Evolutionary conservation across 1,284 basidiomycete genomes (phyloP).

Genomic region (Rhodotorula sp.): DNA sequence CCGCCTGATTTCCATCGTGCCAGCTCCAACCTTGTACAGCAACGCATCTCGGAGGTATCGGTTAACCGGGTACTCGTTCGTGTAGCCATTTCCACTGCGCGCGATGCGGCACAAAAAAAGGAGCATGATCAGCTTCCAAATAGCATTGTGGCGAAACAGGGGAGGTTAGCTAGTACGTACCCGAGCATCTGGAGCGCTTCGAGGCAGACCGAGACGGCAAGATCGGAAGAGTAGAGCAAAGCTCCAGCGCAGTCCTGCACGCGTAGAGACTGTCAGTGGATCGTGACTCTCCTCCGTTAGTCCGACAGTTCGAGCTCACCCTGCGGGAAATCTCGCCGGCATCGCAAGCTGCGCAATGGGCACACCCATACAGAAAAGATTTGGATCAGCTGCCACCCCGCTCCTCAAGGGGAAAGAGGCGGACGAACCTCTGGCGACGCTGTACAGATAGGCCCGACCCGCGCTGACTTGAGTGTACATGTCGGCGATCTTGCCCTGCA

Average conservation of each 20-base stretch:
- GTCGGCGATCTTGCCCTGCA: constrained; percentile 80
- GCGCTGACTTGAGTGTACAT: constrained; percentile 95
- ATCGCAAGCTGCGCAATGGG: constrained; percentile 63
- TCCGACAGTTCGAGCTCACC: constrained; percentile 54
- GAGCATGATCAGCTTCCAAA: neutral
- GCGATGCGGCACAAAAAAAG: neutral
- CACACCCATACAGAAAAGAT: no score
- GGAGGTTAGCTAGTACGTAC: constrained; percentile 56
- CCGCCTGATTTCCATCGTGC: constrained; percentile 19
- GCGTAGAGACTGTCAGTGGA: neutral
- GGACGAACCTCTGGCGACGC: constrained; percentile 63
- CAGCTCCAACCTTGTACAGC: constrained; percentile 73
- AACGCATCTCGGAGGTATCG: constrained; percentile 79
- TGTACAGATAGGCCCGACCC: constrained; percentile 85
- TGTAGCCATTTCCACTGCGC: constrained; percentile 33
- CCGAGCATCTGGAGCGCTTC: constrained; percentile 90
- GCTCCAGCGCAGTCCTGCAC: constrained; percentile 84
- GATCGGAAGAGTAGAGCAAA: constrained; percentile 85
- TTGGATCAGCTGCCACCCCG: neutral
- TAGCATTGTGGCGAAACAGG: neutral
- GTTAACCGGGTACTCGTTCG: constrained; percentile 74
- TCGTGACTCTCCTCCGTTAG: neutral
- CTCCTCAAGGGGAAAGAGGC: neutral
- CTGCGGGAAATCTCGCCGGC: constrained; percentile 72
- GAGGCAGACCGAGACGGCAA: constrained; percentile 81